Evolutionary conservation across 1,139 yeast genomes (phyloP), one percentile per base, ranked within the genome.

Genomic region (Taphrina deformans): DNA sequence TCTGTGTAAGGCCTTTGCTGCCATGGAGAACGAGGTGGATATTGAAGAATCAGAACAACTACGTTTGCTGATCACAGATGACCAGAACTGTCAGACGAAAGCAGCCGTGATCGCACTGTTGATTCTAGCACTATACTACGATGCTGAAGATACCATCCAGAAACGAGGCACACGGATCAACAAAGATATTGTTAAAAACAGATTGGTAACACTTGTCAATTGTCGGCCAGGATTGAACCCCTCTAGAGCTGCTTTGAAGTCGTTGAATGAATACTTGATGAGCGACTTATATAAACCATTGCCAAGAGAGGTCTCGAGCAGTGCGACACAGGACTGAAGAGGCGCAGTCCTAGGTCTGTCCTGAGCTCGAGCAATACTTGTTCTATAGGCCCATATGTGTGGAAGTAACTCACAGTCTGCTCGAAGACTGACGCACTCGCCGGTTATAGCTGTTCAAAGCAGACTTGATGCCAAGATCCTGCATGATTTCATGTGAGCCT

Each of bases 211-310:
- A 63, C 71, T 89, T 4, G 78, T 81, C 59, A 61, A 53, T 26
- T 75, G 79, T 3, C 70, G 76, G 2, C 75, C 80, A 24, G 82
- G 80, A 55, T 83, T 83, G 7, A 88, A 89, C 68, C 96, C 96
- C 0, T 85, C 92, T 67, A 77, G 97, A 63, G 85, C 88, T 29
- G 87, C 95, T 0, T 76, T 89, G 48, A 93, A 88, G 70, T 82
- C 87, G 66, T 80, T 86, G 2, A 85, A 85, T 69, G 75, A 82
- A 12, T 62, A 61, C 24, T 44, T 68, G 35, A 69, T 69, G 69
- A 78, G 74, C 46, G 78, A 71, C 70, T 78, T 80, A 62, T 80
- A 71, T 67, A 35, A 41, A 14, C 26, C 55, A n/a, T 38, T 14
- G 41, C 16, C n/a, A n/a, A 9, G 18, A n/a, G 10, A 29, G 33